Conservation (phyloP, 805 yeast species). For the Zygoascus tannicola region DNA sequence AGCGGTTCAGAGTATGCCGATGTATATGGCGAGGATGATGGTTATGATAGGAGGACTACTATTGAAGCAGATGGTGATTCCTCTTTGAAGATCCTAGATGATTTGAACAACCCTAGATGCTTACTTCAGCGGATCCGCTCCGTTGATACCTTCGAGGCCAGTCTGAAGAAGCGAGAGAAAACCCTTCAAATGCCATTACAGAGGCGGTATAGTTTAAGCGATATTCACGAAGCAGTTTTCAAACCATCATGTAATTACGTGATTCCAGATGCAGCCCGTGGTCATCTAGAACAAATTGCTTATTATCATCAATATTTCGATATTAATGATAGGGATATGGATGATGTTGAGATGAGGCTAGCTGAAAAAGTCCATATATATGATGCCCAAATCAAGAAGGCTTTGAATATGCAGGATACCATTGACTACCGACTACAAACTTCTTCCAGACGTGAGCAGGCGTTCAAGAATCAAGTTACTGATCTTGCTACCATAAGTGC, state of each 20-base stretch:
- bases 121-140: not conserved
- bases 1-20: not conserved
- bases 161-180: not conserved
- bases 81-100: too few species aligned
- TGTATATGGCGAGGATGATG: not conserved
- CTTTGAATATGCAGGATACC: not conserved
- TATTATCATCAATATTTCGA: not conserved
- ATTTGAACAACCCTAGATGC: too few species aligned
- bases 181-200: not conserved
- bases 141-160: not conserved
- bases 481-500: constrained; percentile 21
- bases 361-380: not conserved
- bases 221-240: constrained; percentile 9
- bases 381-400: constrained; percentile 1
- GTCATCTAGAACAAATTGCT: not conserved
- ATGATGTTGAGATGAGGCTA: not conserved
- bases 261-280: not conserved
- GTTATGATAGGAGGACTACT: not conserved
- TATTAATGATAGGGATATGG: not conserved
- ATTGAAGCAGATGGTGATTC: not conserved
- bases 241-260: constrained; percentile 6
- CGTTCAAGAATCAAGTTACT: constrained; percentile 8
- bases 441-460: constrained; percentile 3
- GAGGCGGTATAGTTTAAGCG: constrained; percentile 9
- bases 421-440: constrained; percentile 4